These are phyloP conservation scores for Colletotrichum somersetense DNA, from an alignment of 2,329 filamentous ascomycete genomes.

Conservation along the genomic window DNA sequence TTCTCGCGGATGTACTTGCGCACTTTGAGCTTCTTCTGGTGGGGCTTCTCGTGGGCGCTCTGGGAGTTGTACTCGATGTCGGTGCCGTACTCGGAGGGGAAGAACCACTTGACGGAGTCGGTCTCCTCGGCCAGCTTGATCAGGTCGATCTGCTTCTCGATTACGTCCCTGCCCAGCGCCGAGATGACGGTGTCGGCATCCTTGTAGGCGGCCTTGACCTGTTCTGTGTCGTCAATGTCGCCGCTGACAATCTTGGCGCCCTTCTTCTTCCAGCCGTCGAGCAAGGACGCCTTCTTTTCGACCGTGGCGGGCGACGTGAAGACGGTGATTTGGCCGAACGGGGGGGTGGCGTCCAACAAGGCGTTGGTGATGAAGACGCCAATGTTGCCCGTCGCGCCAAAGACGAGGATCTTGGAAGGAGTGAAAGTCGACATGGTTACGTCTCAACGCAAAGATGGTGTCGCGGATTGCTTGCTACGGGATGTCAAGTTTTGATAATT, in stretches of 20 bases:
- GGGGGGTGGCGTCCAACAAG: slow-evolving; percentile 52
- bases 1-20: slow-evolving; percentile 68
- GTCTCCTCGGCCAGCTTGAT: slow-evolving; percentile 69
- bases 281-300: slow-evolving; percentile 43
- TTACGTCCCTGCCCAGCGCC: slow-evolving; percentile 72
- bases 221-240: slow-evolving; percentile 55
- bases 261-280: slow-evolving; percentile 44
- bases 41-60: slow-evolving; percentile 72
- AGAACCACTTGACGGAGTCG: slow-evolving; percentile 70
- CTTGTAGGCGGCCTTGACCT: slow-evolving; percentile 67
- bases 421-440: slow-evolving; percentile 26
- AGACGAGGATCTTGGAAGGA: slow-evolving; percentile 40
- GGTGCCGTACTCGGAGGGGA: slow-evolving; percentile 76
- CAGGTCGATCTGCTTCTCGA: slow-evolving; percentile 72
- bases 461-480: not conserved
- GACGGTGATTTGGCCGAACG: slow-evolving; percentile 52
- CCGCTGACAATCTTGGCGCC: slow-evolving; percentile 47
- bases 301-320: slow-evolving; percentile 46
- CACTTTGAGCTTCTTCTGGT: slow-evolving; percentile 79
- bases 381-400: slow-evolving; percentile 58
- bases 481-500: not conserved
- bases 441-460: not conserved
- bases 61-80: slow-evolving; percentile 72
- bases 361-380: slow-evolving; percentile 56
- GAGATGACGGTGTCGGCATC: slow-evolving; percentile 76